Evolutionary conservation across 441 rosid genomes (phyloP), one percentile per base, ranked within the genome.

Genomic region (Theobroma grandiflorum): DNA sequence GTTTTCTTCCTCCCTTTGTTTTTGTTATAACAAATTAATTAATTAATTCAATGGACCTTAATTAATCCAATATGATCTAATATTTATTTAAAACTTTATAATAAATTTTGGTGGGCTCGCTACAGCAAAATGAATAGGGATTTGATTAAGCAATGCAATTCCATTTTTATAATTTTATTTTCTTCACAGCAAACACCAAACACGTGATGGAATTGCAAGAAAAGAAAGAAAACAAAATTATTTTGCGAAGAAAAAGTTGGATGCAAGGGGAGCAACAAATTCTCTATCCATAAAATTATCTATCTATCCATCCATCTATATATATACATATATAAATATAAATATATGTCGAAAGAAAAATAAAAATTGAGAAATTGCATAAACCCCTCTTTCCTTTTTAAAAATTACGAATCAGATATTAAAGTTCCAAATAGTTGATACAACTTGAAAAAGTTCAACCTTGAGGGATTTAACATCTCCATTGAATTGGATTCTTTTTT

Each of bases 401-500:
- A 62, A 53, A 35, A 74, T 74, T 62, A 43, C 45, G 43, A 16
- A 74, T 61, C 61, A 18, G 43, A 45, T 65, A 15, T 8, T 0
- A 40, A 31, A 40, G 72, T 61, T 73, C 47, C 26, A 55, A 38
- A 58, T n/a, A 42, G 79, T 70, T n/a, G 77, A 73, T 53, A 70
- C 74, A 10, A 68, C n/a, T 20, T 16, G 61, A 53, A 84, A 0
- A 59, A 43, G 33, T 2, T 49, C 50, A 9, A 71, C 59, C 26
- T n/a, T 8, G 53, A 68, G 72, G 49, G 52, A 40, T 59, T 53
- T 52, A 52, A 73, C 50, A 20, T 1, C 49, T n/a, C 49, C 37
- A 6, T 14, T 52, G 11, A 42, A 50, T 49, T 31, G 43, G 40
- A 26, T 45, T 69, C 49, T 75, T 45, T 47, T n/a, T n/a, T n/a